Conservation (phyloP, 2,329 filamentous ascomycete species). For the Fusarium nygamai region DNA sequence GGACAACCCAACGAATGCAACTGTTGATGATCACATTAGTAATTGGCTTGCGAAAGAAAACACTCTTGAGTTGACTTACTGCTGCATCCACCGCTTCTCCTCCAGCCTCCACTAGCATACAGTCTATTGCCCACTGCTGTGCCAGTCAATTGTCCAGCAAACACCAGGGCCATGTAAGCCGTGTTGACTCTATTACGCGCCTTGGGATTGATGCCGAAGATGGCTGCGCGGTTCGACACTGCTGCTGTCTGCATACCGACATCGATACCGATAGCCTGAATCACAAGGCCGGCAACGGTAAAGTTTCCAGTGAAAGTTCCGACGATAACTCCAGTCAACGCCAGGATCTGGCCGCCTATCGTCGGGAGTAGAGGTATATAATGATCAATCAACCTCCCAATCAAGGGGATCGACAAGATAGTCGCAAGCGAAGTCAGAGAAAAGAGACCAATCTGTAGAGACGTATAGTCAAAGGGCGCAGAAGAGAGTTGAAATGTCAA, state of each 20-base stretch:
- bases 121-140: slow-evolving; percentile 67
- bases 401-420: slow-evolving; percentile 74
- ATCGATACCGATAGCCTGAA: slow-evolving; percentile 77
- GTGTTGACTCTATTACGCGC: slow-evolving; percentile 82
- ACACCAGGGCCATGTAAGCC: slow-evolving; percentile 81
- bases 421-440: slow-evolving; percentile 78
- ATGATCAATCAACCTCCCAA: slow-evolving; percentile 74
- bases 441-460: slow-evolving; percentile 79
- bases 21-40: slow-evolving; percentile 6
- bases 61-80: slow-evolving; percentile 34
- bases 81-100: slow-evolving; percentile 54
- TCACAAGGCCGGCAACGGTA: slow-evolving; percentile 74
- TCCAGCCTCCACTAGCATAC: slow-evolving; percentile 63
- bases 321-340: slow-evolving; percentile 69
- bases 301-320: slow-evolving; percentile 75
- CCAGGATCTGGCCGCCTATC: slow-evolving; percentile 67
- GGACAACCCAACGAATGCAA: slow-evolving; percentile 40
- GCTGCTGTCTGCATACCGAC: slow-evolving; percentile 78
- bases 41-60: too few relatives aligned
- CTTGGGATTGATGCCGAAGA: slow-evolving; percentile 76
- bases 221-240: slow-evolving; percentile 75
- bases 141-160: slow-evolving; percentile 79
- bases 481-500: slow-evolving; percentile 81
- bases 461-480: slow-evolving; percentile 73
- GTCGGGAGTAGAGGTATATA: slow-evolving; percentile 75